Conservation (phyloP, 768 basidiomycete genomes). For the Amanita rubescens region DNA sequence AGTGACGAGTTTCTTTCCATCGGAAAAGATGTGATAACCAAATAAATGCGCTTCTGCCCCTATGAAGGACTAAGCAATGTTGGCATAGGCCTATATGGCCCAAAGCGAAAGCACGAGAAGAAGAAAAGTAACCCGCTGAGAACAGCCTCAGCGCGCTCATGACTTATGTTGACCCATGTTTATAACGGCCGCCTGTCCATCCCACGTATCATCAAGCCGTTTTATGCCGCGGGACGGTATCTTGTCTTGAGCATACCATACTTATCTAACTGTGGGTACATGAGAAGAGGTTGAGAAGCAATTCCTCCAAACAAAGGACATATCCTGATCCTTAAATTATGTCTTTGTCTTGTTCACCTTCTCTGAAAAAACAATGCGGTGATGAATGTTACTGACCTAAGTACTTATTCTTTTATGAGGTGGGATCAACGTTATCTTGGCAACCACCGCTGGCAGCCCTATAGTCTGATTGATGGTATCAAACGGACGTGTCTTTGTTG, state of each 20-base stretch:
- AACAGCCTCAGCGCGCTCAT: no score
- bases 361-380: no score
- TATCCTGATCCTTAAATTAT: no score
- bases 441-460: no score
- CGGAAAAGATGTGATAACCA: background rate
- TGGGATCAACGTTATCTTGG: no score
- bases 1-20: background rate
- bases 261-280: background rate
- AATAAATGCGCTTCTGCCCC: background rate
- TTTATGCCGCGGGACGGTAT: background rate
- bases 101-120: background rate
- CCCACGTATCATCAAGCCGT: background rate
- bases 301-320: no score
- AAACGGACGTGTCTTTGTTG: no score
- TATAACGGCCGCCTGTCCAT: background rate
- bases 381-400: background rate
- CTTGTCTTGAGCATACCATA: background rate
- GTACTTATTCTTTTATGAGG: no score
- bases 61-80: background rate
- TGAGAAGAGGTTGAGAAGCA: background rate
- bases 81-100: background rate
- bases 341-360: no score
- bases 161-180: background rate
- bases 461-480: no score
- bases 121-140: background rate